Base-by-base conservation (phyloP, 1,139 yeast species). In the Taphrina confusa region DNA sequence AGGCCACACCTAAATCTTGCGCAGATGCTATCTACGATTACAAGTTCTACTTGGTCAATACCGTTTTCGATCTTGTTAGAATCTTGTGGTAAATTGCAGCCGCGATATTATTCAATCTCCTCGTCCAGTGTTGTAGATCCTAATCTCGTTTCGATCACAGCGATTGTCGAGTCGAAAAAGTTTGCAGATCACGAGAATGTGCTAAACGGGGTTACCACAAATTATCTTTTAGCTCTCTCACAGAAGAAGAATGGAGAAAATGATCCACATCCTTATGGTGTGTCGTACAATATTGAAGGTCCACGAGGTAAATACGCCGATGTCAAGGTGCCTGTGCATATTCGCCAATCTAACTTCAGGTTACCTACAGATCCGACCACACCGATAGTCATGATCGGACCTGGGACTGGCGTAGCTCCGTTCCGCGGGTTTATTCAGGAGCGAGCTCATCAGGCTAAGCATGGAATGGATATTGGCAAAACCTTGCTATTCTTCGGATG, bases 351-450 rank as follows among this genome's bases (percentile, higher is more conserved):
- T 6, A 87, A 94, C 61, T 92, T 92, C 77, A 91, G 89, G 77
- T 79, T 92, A 65, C 98, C 98, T n/a, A 78, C 90, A 14, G 88
- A 88, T 70, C 85, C 95, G 30, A 73, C 81, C 14, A 83, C 85
- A 49, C 97, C 98, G 6, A 80, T 92, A 34, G 88, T 92, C 68
- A 82, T 91, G 85, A 80, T 92, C 71, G 98, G 98, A 37, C 97
- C 98, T 52, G 98, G 98, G 66, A 91, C 97, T 9, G 97, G 97
- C 72, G 91, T 91, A 60, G 97, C 97, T 8, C 97, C 97, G 64
- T 88, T 91, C 77, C 84, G 97, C 75, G 97, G 95, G 1, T 91
- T 91, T 68, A 75, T 91, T 44, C 84, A 95, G 74, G 97, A 91
- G 73, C 84, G 92, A 70, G 85, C 80, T 56, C 75, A 78, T 62